These are phyloP conservation scores for Thalia dealbata DNA, from an alignment of 176 grass and related monocot genomes.

Conservation along the genomic window DNA sequence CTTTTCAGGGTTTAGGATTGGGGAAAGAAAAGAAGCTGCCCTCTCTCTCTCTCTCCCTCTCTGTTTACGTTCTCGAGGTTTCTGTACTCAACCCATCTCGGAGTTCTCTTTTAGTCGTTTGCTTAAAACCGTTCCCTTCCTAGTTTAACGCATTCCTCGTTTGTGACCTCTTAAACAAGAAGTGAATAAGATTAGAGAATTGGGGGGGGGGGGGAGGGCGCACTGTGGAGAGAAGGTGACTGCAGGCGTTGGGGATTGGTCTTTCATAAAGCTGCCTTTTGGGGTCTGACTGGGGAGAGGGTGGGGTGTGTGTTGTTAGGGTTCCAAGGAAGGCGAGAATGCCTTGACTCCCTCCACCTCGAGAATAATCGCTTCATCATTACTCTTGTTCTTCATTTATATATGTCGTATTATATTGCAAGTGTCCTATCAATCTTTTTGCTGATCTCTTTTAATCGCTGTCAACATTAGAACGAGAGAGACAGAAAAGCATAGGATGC, in stretches of 20 bases:
- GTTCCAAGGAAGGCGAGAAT: slow-evolving; percentile 36
- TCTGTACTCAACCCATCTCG: background rate
- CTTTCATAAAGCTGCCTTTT: slow-evolving; percentile 13
- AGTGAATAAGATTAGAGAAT: background rate
- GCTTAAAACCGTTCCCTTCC: slow-evolving; percentile 1
- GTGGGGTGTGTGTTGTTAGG: slow-evolving; percentile 33
- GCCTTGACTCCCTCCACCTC: slow-evolving; percentile 31
- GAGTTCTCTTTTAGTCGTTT: slow-evolving; percentile 10
- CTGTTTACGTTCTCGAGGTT: slow-evolving; percentile 10
- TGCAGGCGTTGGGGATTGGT: background rate
- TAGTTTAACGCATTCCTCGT: background rate
- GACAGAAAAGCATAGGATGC: background rate
- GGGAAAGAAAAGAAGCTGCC: background rate
- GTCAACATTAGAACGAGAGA: too few relatives aligned
- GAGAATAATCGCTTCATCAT: slow-evolving; percentile 49
- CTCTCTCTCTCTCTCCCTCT: background rate
- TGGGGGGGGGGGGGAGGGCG: too few relatives aligned
- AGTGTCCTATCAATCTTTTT: background rate
- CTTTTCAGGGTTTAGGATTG: slow-evolving; percentile 1
- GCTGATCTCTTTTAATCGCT: background rate
- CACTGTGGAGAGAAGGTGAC: background rate
- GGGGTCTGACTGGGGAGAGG: slow-evolving; percentile 25
- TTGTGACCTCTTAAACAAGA: background rate
- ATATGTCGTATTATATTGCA: background rate
- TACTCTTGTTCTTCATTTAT: slow-evolving; percentile 13